Base-by-base conservation (phyloP, 2,329 filamentous ascomycete species). In the Tolypocladium ophioglossoides region DNA sequence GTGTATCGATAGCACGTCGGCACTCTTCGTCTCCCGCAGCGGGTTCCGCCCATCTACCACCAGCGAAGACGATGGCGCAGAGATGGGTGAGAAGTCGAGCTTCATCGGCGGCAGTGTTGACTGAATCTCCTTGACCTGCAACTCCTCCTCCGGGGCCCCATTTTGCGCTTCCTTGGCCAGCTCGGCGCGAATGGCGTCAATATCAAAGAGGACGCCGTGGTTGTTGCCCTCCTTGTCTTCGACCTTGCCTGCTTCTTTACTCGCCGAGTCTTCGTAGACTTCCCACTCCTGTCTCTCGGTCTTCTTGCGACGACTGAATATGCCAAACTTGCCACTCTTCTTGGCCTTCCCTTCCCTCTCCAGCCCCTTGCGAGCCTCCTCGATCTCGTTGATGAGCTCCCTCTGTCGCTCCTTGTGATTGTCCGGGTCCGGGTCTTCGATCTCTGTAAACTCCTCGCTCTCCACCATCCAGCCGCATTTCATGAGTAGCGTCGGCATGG, bases 371-470 rank as follows among this genome's bases (percentile, higher is more conserved):
- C 94, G 83, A 8, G 94, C 94, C 70, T 95, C 91, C 67, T 97
- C 92, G 52, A 99, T 96, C 71, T 99, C 94, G 63, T 87, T 91
- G 67, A 99, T 96, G 44, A 99, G 80, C 70, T 97, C 92, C 54
- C 91, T 81, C 70, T 99, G 94, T 50, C 91, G 80, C 66, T 90
- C 80, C 51, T 83, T 79, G 70, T 97, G 92, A 61, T 95, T 92
- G 0, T 97, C 94, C 0, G 94, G 94, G 64, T 99, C 94, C 0
- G 94, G 91, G 61, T 99, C 94, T 67, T 97, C 94, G 56, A 99
- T 97, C 70, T 99, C 94, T 1, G 82, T 85, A 66, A 97, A 99
- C 67, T 97, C 92, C 62, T 96, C 91, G 59, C 86, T 91, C 64
- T 96, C 86, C 4, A 97, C 89, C 52, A 86, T 74, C 91, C 91